Conservation (phyloP, 805 yeast species). For the Candida methanosorbosa region DNA sequence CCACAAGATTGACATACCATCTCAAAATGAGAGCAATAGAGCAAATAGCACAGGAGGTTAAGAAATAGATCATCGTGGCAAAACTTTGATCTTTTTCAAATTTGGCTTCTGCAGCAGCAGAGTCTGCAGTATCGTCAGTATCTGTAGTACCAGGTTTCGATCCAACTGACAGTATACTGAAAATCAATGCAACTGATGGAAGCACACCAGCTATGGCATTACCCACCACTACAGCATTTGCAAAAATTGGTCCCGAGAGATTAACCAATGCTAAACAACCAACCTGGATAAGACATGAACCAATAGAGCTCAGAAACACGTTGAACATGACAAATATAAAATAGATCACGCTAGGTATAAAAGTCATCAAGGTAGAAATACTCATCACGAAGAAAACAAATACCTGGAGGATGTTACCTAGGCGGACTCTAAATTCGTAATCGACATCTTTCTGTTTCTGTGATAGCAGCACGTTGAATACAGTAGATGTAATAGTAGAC, state of each 20-base stretch:
- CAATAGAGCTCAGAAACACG: constrained; percentile 59
- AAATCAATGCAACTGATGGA: constrained; percentile 65
- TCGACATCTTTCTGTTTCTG: constrained; percentile 54
- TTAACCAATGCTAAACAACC: constrained; percentile 86
- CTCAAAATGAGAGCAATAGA: constrained; percentile 11
- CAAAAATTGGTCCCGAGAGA: constrained; percentile 63
- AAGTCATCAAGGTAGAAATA: constrained; percentile 29
- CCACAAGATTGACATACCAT: constrained; percentile 14
- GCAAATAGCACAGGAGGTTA: constrained; percentile 15
- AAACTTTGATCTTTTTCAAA: constrained; percentile 7
- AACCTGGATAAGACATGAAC: constrained; percentile 79
- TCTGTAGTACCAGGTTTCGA: constrained; percentile 5
- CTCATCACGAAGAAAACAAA: constrained; percentile 52
- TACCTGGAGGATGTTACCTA: constrained; percentile 55
- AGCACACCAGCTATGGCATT: constrained; percentile 92
- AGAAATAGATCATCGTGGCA: constrained; percentile 27
- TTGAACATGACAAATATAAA: constrained; percentile 50
- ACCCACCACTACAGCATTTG: constrained; percentile 91
- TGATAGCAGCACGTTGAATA: constrained; percentile 53
- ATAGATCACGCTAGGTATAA: constrained; percentile 31
- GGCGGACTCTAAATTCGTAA: constrained; percentile 45
- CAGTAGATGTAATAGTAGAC: constrained; percentile 61
- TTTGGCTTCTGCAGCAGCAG: too few relatives aligned
- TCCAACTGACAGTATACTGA: constrained; percentile 34
- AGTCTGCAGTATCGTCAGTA: constrained; percentile 11